Base-by-base conservation (phyloP, 2,329 filamentous ascomycete genomes). In the Sclerotiophoma versabilis region DNA sequence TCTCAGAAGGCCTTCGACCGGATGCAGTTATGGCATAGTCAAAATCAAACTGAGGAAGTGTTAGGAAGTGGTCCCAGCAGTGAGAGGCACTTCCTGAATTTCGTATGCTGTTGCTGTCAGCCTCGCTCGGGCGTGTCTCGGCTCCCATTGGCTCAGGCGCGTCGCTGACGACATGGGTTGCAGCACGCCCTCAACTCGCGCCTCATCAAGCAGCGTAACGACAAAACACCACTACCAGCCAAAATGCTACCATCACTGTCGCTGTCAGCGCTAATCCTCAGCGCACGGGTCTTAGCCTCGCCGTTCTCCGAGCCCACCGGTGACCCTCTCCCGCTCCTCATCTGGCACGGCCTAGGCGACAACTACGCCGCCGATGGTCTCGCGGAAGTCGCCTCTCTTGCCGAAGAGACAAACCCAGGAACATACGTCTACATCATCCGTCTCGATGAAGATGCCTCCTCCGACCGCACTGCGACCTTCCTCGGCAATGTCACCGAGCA, bases 341-440 rank as follows among this genome's bases (percentile, higher is more conserved):
- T 99, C 77, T 99, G 95, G 95, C 95, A 99, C 76, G 95, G 87
- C 52, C 78, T 88, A n/a, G 85, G 85, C 66, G 91, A 95, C 76
- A 84, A 87, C 74, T 96, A 87, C 78, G 84, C 86, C 46, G 85
- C 86, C 59, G 87, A 92, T 1, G 92, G 93, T 52, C 82, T 98
- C 49, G 83, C 85, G 64, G 75, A 81, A 48, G 83, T 96, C 26
- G 90, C 85, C 59, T 78, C 83, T n/a, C 83, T 97, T 42, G 89
- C 89, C 60, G 83, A 91, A 54, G 75, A 84, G 43, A 80, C 86
- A 52, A 86, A 96, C 76, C 92, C 92, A 0, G 92, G 91, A 56
- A 97, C 92, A 14, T 87, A 91, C 67, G 87, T 95, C 19, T 89
- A 98, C 80, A 84, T 88, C 63, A 85, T 97, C 70, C 86, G 86